A percentile compares a stretch with the other conserved stretches of the same genome.
Evolutionary conservation across 1,139 yeast species (phyloP).

Genomic region (Torulaspora globosa): DNA sequence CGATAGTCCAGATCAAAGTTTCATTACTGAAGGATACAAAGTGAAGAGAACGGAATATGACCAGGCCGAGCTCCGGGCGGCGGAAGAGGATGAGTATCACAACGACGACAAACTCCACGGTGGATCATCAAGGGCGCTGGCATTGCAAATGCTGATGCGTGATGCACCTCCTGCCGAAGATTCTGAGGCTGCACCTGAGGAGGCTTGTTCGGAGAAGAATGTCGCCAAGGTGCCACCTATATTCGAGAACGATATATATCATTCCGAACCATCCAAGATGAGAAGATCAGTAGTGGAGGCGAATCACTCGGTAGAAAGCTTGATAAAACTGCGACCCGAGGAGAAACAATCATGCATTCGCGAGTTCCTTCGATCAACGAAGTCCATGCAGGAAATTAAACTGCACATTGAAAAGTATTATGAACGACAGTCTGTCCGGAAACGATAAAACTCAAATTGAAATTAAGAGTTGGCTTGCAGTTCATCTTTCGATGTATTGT

Average conservation of each 20-base stretch:
- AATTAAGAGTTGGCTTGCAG: neutral
- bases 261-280: neutral
- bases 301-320: neutral
- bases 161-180: neutral
- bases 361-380: conserved; percentile 14
- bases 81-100: conserved; percentile 8
- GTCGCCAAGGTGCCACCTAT: neutral
- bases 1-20: conserved; percentile 4
- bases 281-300: neutral
- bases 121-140: conserved; percentile 8
- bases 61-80: conserved; percentile 13
- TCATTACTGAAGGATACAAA: conserved; percentile 17
- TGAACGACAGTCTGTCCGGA: conserved; percentile 2
- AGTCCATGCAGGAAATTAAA: conserved; percentile 12
- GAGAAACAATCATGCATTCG: conserved; percentile 6
- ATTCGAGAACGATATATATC: conserved; percentile 11
- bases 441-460: neutral
- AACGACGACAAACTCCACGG: neutral
- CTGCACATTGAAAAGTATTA: conserved; percentile 8
- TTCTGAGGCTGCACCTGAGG: neutral
- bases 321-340: conserved; percentile 4
- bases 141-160: conserved; percentile 7
- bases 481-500: neutral
- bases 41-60: conserved; percentile 14
- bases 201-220: neutral